phyloP scores from a whole-genome alignment of 2,329 filamentous ascomycete species.

The Stagonosporopsis chrysanthemi region DNA sequence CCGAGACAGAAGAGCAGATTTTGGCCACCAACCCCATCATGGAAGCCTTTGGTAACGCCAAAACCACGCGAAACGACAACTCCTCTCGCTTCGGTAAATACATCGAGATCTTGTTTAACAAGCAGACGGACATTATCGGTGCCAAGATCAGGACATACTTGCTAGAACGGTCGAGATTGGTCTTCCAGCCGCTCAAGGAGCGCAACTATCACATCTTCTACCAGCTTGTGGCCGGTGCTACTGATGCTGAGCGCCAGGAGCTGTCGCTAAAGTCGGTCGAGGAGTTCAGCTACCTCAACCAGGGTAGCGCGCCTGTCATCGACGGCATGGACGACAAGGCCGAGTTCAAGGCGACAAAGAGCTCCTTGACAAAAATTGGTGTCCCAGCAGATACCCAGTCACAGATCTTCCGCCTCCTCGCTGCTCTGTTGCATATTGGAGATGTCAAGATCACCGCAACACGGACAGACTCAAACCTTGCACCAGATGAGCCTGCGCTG shows the following conservation, averaged over 20 bases:
- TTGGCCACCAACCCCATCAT: constrained; percentile 98
- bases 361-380: constrained; percentile 87
- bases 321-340: constrained; percentile 95
- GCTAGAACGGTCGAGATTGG: constrained; percentile 90
- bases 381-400: constrained; percentile 76
- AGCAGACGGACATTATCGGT: constrained; percentile 93
- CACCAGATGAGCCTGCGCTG: constrained; percentile 81
- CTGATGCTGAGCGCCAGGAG: constrained; percentile 80
- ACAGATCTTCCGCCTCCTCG: constrained; percentile 88
- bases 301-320: constrained; percentile 88
- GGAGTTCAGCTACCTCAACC: constrained; percentile 95
- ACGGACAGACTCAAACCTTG: constrained; percentile 83
- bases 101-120: constrained; percentile 99
- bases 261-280: constrained; percentile 82
- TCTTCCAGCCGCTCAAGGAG: constrained; percentile 97
- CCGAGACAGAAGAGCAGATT: constrained; percentile 98
- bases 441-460: constrained; percentile 96
- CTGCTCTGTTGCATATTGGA: constrained; percentile 89
- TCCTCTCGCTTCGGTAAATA: constrained; percentile 99
- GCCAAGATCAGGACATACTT: constrained; percentile 97
- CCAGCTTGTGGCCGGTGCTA: constrained; percentile 91
- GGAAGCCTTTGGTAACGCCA: constrained; percentile 99
- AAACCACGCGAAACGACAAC: constrained; percentile 99
- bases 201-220: constrained; percentile 99
- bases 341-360: constrained; percentile 88